These are phyloP conservation scores for Monilinia fructicola DNA, from an alignment of 2,329 filamentous ascomycete genomes.

Conservation along the genomic window DNA sequence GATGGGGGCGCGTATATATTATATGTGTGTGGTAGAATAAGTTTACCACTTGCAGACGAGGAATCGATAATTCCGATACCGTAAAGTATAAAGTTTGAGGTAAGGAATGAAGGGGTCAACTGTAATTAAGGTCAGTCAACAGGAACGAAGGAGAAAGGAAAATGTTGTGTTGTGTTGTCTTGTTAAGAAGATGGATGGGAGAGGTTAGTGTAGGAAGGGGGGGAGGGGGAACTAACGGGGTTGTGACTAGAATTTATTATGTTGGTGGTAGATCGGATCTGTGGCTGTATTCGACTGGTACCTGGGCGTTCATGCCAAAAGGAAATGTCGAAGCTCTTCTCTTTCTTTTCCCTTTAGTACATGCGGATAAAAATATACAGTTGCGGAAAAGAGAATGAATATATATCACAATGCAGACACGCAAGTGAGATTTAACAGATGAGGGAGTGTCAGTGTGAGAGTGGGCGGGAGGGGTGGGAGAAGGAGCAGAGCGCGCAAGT, in stretches of 20 bases:
- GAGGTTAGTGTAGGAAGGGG: conserved; percentile 18
- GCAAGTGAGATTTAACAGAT: conserved; percentile 8
- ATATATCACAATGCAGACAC: conserved; percentile 18
- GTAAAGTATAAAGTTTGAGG: conserved; percentile 24
- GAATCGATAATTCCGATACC: conserved; percentile 27
- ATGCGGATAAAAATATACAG: conserved; percentile 4
- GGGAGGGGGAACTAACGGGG: conserved; percentile 10
- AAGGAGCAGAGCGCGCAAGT: conserved; percentile 19
- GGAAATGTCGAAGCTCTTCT: conserved; percentile 10
- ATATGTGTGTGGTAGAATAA: conserved; percentile 22
- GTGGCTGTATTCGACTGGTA: conserved; percentile 21
- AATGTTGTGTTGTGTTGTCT: conserved; percentile 14
- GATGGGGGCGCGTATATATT: conserved; percentile 25
- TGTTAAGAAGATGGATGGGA: neutral
- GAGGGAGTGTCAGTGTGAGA: conserved; percentile 6
- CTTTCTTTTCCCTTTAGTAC: neutral
- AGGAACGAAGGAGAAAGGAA: conserved; percentile 19
- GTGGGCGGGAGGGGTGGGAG: conserved; percentile 19
- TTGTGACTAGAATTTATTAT: conserved; percentile 9
- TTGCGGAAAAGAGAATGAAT: conserved; percentile 16
- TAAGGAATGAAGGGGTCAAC: conserved; percentile 33
- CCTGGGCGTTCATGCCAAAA: conserved; percentile 21
- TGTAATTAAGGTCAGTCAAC: conserved; percentile 21
- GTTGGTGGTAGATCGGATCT: conserved; percentile 21
- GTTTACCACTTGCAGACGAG: conserved; percentile 22